Evolutionary conservation across 2,329 filamentous ascomycete genomes (phyloP).

Genomic region (Aspergillus niger): DNA sequence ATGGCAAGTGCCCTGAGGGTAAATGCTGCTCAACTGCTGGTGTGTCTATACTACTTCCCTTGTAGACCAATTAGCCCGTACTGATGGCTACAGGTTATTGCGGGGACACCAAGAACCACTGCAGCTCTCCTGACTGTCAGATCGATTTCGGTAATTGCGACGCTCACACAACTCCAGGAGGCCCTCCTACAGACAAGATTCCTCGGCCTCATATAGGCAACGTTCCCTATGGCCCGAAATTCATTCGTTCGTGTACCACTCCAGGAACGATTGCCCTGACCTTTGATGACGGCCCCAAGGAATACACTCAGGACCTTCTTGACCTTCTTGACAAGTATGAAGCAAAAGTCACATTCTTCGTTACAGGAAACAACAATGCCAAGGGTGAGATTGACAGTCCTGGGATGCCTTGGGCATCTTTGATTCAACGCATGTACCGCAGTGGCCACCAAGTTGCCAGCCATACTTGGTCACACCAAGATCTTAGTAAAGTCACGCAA

Average conservation of each 20-base stretch:
- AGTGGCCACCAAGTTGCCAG: constrained; percentile 55
- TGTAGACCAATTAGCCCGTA: neutral
- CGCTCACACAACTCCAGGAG: constrained; percentile 36
- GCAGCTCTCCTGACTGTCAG: constrained; percentile 44
- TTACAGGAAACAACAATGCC: constrained; percentile 54
- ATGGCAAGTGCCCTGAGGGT: constrained; percentile 36
- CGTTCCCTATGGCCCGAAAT: constrained; percentile 38
- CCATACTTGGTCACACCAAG: constrained; percentile 55
- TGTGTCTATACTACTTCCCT: constrained; percentile 19
- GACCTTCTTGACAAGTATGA: constrained; percentile 62
- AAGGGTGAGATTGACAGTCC: constrained; percentile 49
- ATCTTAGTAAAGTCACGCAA: constrained; percentile 45
- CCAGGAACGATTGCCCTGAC: constrained; percentile 65
- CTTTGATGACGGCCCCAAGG: constrained; percentile 67
- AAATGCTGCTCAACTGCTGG: constrained; percentile 45
- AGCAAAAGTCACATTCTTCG: constrained; percentile 69
- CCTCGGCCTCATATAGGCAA: constrained; percentile 39
- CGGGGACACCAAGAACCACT: constrained; percentile 39
- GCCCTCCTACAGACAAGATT: constrained; percentile 37
- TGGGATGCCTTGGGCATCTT: constrained; percentile 39
- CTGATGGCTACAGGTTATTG: constrained; percentile 39
- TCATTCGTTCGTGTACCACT: constrained; percentile 45
- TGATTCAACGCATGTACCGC: constrained; percentile 45
- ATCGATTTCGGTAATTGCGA: constrained; percentile 45
- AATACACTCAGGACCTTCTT: constrained; percentile 63